Conservation (phyloP, 139 green algal genomes). For the Pleodorina starrii region DNA sequence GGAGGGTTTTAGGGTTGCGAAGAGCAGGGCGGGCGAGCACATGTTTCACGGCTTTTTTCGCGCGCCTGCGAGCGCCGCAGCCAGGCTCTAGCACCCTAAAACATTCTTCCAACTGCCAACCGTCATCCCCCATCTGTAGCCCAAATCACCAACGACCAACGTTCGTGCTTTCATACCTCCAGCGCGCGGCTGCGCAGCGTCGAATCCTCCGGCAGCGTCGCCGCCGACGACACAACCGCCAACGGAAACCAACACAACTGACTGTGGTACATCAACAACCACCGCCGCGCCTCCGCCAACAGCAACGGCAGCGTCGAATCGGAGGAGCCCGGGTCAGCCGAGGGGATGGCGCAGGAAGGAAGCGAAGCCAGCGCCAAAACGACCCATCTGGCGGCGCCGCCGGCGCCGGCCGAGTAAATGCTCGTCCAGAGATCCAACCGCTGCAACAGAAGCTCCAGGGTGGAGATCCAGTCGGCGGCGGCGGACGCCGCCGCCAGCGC, state of each 20-base stretch:
- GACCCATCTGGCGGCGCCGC: conserved; percentile 1
- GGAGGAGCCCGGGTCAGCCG: background rate
- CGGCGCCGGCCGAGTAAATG: conserved; percentile 30
- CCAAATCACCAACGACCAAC: too few species aligned
- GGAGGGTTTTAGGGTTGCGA: too few species aligned
- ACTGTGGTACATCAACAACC: conserved; percentile 29
- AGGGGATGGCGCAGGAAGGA: background rate
- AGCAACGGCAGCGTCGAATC: background rate
- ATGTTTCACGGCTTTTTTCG: too few species aligned
- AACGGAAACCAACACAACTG: conserved; percentile 22
- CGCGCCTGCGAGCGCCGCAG: too few species aligned
- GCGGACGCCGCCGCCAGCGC: conserved; percentile 5
- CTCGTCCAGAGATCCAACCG: conserved; percentile 41
- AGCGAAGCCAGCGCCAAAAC: conserved; percentile 28
- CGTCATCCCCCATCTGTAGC: too few species aligned
- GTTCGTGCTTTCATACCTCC: too few species aligned
- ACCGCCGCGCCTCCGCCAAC: conserved; percentile 21
- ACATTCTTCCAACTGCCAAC: too few species aligned
- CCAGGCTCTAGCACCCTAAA: too few species aligned
- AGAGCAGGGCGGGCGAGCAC: too few species aligned
- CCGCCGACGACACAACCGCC: background rate
- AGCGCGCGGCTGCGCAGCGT: background rate
- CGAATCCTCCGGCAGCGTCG: conserved; percentile 6
- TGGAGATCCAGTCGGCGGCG: conserved; percentile 20
- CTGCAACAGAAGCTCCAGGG: conserved; percentile 36